Base-by-base conservation (phyloP, 306 rosid species). In the Biancaea sappan region DNA sequence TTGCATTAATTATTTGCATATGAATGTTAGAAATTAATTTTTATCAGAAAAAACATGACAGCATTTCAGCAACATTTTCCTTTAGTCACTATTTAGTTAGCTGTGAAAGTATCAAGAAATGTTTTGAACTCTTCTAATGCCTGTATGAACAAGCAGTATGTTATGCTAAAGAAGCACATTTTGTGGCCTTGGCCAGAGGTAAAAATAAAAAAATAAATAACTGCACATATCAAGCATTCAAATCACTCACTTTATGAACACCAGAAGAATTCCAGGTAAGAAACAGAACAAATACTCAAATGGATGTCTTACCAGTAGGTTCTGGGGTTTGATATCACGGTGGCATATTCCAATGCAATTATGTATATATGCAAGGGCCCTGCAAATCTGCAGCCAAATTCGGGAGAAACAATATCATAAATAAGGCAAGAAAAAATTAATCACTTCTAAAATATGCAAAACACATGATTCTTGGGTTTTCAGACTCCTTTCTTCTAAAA, bases 321-420 rank as follows among this genome's bases (percentile, higher is more conserved):
- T 94, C 80, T 94, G 98, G 80, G 98, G 98, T 83, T 94, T 94
- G 90, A 94, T 94, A 82, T 94, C 98, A 38, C 98, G 98, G 66
- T 94, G 98, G 78, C 98, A 94, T 71, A 94, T 94, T 43, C 95
- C 95, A 61, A 94, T 88, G 85, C 97, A 88, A 62, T 94, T 94
- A 84, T 94, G 98, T 79, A 94, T 87, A 72, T 94, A 94, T 50
- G 98, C 96, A 81, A 94, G 93, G 38, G 97, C 98, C 83, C 98
- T 86, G 83, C 98, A 94, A 51, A 94, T 91, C 98, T 94, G 95
- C 84, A 88, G 46, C 58, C 71, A 84, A 71, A 51, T 67, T 69
- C 34, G 40, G 71, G 31, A 62, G 24, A 72, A 79, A 28, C 57
- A 66, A 18, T 10, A 74, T 32, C 68, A 73, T 61, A 37, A 43